Percentiles rank a stretch among this genome's conserved stretches.
Conservation (phyloP, 2,329 filamentous ascomycete species). For the Epicoccum sorghinum region DNA sequence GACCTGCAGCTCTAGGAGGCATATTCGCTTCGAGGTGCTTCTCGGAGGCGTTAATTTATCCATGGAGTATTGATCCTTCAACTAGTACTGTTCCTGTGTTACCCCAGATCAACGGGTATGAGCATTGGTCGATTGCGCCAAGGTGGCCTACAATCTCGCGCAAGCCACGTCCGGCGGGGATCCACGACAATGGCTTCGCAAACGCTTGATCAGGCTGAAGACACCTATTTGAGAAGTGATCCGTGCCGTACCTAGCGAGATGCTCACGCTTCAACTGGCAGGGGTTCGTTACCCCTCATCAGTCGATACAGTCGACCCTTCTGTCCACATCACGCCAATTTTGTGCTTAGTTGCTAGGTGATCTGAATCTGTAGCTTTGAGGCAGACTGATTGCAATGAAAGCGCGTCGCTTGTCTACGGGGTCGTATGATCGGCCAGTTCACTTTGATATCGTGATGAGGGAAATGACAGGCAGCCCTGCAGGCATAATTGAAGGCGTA, state of each 20-base stretch:
- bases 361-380: too few species aligned
- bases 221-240: background rate
- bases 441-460: background rate
- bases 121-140: background rate
- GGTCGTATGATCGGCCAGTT: background rate
- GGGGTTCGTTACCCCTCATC: background rate
- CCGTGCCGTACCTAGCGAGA: background rate
- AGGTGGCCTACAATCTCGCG: background rate
- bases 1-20: background rate
- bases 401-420: too few species aligned
- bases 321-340: too few species aligned
- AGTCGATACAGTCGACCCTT: background rate
- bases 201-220: background rate
- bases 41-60: background rate
- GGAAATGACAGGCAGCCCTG: background rate
- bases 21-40: background rate
- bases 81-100: background rate
- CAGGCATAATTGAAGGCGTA: slow-evolving; percentile 8
- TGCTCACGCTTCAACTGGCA: background rate
- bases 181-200: background rate
- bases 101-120: background rate
- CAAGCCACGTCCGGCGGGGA: slow-evolving; percentile 4
- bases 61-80: background rate
- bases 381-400: too few species aligned
- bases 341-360: too few species aligned